Evolutionary conservation across 2,329 filamentous ascomycete genomes (phyloP), one percentile per base, ranked within the genome.

Genomic region (Xylariomycetidae sp.): DNA sequence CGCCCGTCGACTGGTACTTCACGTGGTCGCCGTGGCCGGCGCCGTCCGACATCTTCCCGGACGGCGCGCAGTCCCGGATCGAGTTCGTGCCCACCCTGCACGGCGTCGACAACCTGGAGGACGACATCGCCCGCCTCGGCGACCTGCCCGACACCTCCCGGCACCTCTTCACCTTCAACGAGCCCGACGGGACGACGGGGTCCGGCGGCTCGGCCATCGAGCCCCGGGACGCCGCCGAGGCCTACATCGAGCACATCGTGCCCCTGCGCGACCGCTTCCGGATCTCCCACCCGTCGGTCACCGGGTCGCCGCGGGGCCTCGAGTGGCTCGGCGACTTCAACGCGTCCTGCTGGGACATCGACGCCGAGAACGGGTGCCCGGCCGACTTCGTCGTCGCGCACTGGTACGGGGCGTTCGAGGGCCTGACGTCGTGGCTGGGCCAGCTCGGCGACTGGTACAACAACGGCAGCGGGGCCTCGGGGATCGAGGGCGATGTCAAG

Each of bases 1-100:
- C 63, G 0, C 49, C 57, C 6, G 54, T 67, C 10, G 44, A 52
- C 0, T 67, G 63, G 63, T 67, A 67, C 41, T 67, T 64, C 34
- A 67, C 61, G 0, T 66, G 63, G 62, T 63, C 62, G 1, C 52
- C 56, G 1, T 50, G 51, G 37, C 49, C 55, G 13, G 46, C 45
- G 12, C 38, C 44, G 4, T 36, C 30, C 5, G 38, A 42, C 12
- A 38, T 43, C 34, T 46, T 44, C 2, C 48, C 56, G 0, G 30
- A 44, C 1, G 32, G 40, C 9, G 43, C 58, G 2, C 44, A 48
- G n/a, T 33, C 41, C 10, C 43, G 48, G 2, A 29, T 63, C 13
- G 42, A 50, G 0, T 67, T 66, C 27, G 35, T 66, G 8, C 63
- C 63, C 0, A 46, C 66, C 2, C 46, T 67, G 11, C 62, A 63